Evolutionary conservation across 306 rosid species (phyloP), one percentile per base, ranked within the genome.

Genomic region (Castanea mollissima): DNA sequence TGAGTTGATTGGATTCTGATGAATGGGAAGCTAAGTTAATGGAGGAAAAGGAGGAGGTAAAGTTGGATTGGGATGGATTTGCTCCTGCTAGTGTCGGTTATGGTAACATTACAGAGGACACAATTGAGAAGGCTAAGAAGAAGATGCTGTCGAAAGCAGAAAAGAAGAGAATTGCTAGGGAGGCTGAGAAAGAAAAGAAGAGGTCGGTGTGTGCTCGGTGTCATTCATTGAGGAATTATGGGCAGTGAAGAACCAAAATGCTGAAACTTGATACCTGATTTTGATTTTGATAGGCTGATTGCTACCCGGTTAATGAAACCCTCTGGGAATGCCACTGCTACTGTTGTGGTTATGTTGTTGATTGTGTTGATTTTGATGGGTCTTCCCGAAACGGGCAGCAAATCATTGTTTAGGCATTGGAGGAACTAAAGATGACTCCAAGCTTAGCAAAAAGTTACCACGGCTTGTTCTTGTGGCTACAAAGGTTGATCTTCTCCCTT

Each of bases 291-390:
- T 83, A 87, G 91, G 83, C 81, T 94, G 83, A 92, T 94, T 44
- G 84, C 94, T 0, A 92, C 89, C 5, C 80, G 94, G 86, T 62
- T 94, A 80, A 87, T 91, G 88, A 94, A 92, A 69, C 89, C 92
- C 41, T 58, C 92, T 75, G 86, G 91, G 51, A 92, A 84, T 80
- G 88, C 90, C 49, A 92, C 87, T 78, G 76, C 89, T n/a, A 86
- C 82, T 70, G 89, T 87, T 73, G 97, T 94, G 10, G 93, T 92
- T 38, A 91, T 92, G 97, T 94, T 67, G 97, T 94, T 78, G 98
- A 94, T 85, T 92, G 95, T 85, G 93, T 94, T 77, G 97, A 94
- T 87, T 92, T 94, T 79, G 98, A 94, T 52, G 98, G 97, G 51
- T 92, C 97, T 94, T 94, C 58, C 98, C 98, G 0, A 90, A 86